Base-by-base conservation (phyloP, 129 eudicot genomes). In the Logfia minima region DNA sequence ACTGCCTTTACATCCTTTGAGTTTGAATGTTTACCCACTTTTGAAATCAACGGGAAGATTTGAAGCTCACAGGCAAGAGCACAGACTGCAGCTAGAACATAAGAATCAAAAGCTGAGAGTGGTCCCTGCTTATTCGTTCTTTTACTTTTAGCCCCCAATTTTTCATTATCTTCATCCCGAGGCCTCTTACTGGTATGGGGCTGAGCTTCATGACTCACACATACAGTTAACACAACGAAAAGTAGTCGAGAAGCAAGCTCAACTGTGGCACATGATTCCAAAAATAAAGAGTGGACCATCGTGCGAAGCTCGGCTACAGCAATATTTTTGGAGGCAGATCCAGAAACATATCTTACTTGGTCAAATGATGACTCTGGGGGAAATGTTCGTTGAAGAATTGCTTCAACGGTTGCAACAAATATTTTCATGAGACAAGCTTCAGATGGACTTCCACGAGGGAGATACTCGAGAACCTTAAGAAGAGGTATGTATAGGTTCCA, bases 221-320 rank as follows among this genome's bases (percentile, higher is more conserved):
- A 94, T 5, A 94, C 98, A 13, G 98, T 94, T 69, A 94, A 85
- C 23, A 94, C 92, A 3, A 94, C 97, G 74, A 94, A 94, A 72
- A 94, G 98, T 43, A 94, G 89, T 29, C 98, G 90, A 70, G 98
- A 89, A 59, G 98, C 89, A 78, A 94, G 97, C 87, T 94, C 98
- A 3, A 82, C 90, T 53, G 96, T 82, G 64, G 93, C 93, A 72
- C 88, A 87, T 51, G 97, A 86, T 75, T 91, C 98, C 68, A 89
- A 37, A 79, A 94, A 94, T 6, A 91, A 73, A 4, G 97, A 94
- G 83, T 94, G 98, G 78, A 94, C 97, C 98, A 94, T 94, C 14
- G 97, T 91, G 26, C 98, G 98, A 73, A 94, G 98, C 87, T 94
- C 98, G 28, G 98, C 98, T 51, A 94, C 98, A 3, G 97, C 97